Evolutionary conservation across 1,284 basidiomycete species (phyloP).

Genomic region (Cutaneotrichosporon mucoides): DNA sequence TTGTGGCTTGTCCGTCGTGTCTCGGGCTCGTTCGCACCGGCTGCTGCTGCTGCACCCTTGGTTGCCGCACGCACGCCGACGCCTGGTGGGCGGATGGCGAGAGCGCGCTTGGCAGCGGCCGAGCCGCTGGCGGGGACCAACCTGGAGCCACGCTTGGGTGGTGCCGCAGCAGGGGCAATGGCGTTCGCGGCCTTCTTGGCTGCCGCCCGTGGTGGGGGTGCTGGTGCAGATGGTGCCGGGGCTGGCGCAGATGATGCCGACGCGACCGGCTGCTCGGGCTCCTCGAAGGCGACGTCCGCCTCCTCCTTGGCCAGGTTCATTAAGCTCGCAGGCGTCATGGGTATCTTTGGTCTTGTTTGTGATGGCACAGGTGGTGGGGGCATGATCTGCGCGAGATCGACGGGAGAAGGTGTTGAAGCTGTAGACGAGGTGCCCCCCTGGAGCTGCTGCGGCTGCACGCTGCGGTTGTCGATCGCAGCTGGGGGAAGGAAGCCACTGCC

Average conservation of each 20-base stretch:
- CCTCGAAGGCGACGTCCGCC: not conserved
- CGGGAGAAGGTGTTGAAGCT: constrained; percentile 75
- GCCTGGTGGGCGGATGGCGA: constrained; percentile 36
- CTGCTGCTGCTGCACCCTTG: constrained; percentile 35
- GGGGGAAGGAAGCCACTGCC: constrained; percentile 35
- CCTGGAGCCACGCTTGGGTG: constrained; percentile 17
- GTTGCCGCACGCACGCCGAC: constrained; percentile 35
- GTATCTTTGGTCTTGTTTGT: constrained; percentile 49
- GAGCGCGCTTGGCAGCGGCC: constrained; percentile 31
- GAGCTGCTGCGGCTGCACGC: constrained; percentile 20
- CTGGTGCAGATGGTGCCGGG: not conserved
- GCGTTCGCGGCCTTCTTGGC: constrained; percentile 13
- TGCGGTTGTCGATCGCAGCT: constrained; percentile 37
- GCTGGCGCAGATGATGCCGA: not conserved
- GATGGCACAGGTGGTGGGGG: constrained; percentile 56
- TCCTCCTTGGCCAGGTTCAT: constrained; percentile 62
- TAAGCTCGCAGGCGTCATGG: constrained; percentile 78
- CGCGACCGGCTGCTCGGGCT: not conserved
- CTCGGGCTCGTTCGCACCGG: constrained; percentile 38
- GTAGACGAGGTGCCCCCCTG: constrained; percentile 48
- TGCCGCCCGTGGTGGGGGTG: constrained; percentile 1
- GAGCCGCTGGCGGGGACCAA: constrained; percentile 14
- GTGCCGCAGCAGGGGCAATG: constrained; percentile 1
- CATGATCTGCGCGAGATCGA: constrained; percentile 62
- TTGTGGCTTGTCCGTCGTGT: constrained; percentile 81